Base-by-base conservation (phyloP, 1,284 basidiomycete species). In the Polyporus tsugae region DNA sequence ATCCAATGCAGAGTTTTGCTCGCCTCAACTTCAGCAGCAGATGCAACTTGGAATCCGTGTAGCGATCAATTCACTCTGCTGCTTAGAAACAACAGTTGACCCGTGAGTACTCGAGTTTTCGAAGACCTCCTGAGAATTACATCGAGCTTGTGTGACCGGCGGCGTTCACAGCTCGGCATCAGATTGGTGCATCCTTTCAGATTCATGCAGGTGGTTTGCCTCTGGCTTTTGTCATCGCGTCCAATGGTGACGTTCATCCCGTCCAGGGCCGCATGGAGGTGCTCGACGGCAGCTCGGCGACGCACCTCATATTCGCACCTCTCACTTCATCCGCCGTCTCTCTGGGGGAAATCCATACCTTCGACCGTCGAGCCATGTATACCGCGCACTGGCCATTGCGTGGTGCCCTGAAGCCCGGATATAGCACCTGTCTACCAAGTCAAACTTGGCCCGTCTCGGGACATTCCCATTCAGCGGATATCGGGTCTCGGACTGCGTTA, bases 141-240 rank as follows among this genome's bases (percentile, higher is more conserved):
- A 36, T 52, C 46, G 55, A 58, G 55, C 36, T 38, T 58, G 55
- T 58, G n/a, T 58, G 55, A 58, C 55, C n/a, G 35, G 33, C 55
- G 55, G 35, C 35, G 35, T 38, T 58, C 35, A 55, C 52, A 36
- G n/a, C 36, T 38, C 33, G 29, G 29, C 35, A 38, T n/a, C 35
- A 35, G 55, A n/a, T 36, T 38, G 55, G 55, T 58, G n/a, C 55
- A 11, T 38, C 19, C 55, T 38, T 19, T 36, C 15, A 35, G 35
- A 36, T 7, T 58, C 55, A 22, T 36, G 17, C 36, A 2, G 46
- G 46, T 52, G 46, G 46, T 52, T 52, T 29, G 22, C 46, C 46
- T 52, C 46, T 25, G 46, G n/a, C 15, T 38, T 38, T 33, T 22
- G 35, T 55, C 52, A 55, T 55, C 52, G 52, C 25, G 6, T 33